phyloP scores from a whole-genome alignment of 2,329 filamentous ascomycete species.

The Trichoderma guizhouense region DNA sequence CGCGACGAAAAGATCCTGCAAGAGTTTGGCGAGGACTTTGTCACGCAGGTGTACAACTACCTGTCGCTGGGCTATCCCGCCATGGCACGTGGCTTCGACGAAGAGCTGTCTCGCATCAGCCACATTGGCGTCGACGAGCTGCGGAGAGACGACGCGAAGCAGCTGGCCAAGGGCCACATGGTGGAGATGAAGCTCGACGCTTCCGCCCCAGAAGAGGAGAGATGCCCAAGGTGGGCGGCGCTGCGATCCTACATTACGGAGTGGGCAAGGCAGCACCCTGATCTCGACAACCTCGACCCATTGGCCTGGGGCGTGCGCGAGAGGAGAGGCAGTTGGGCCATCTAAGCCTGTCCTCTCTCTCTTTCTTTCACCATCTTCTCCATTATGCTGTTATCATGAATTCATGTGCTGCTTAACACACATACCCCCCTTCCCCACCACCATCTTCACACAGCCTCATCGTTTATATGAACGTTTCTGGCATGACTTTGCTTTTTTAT shows the following conservation, averaged over 20 bases:
- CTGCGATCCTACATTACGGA: slow-evolving; percentile 79
- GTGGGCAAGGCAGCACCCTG: slow-evolving; percentile 85
- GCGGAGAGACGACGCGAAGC: slow-evolving; percentile 62
- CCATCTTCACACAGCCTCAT: not conserved
- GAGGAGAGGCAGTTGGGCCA: slow-evolving; percentile 69
- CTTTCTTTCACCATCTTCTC: not conserved
- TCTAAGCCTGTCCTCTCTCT: slow-evolving; percentile 36
- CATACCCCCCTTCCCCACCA: not conserved
- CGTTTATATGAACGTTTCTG: not conserved
- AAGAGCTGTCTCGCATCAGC: slow-evolving; percentile 80
- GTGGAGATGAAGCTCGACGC: slow-evolving; percentile 48
- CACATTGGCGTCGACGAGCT: slow-evolving; percentile 67
- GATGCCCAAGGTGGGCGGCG: slow-evolving; percentile 74
- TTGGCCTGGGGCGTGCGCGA: slow-evolving; percentile 66
- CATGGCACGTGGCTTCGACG: slow-evolving; percentile 77
- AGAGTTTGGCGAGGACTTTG: slow-evolving; percentile 80
- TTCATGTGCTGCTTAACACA: not conserved
- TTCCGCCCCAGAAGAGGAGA: slow-evolving; percentile 45
- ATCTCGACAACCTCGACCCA: slow-evolving; percentile 58
- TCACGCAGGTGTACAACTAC: slow-evolving; percentile 97
- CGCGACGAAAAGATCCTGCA: slow-evolving; percentile 50
- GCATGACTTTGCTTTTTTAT: not conserved
- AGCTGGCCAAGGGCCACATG: slow-evolving; percentile 70
- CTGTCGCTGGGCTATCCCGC: slow-evolving; percentile 88
- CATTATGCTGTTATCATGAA: not conserved